Evolutionary conservation across 306 rosid genomes (phyloP).

Genomic region (Albizia julibrissin): DNA sequence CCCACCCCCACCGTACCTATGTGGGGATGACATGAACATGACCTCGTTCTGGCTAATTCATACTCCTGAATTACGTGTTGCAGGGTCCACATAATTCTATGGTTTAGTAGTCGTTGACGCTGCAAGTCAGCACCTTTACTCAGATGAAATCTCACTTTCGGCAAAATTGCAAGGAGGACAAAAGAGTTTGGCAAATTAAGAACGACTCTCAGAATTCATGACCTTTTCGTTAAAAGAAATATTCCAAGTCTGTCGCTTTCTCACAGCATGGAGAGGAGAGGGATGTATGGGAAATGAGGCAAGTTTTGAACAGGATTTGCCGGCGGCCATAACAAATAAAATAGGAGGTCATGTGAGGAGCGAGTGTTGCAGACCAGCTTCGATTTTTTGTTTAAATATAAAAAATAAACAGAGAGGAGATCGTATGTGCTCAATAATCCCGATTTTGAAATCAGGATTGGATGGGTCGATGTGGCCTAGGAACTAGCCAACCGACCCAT

Average conservation of each 20-base stretch:
- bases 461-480: too few relatives aligned
- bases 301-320: too few relatives aligned
- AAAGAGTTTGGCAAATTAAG: background rate
- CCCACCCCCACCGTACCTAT: background rate
- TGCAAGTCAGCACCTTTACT: constrained; percentile 6
- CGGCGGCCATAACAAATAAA: too few relatives aligned
- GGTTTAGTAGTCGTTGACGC: background rate
- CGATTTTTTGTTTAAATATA: too few relatives aligned
- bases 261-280: background rate
- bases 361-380: too few relatives aligned
- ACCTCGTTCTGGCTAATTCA: background rate
- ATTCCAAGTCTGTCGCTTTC: background rate
- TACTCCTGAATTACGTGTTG: background rate
- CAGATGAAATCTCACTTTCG: background rate
- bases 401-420: too few relatives aligned
- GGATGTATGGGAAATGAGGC: too few relatives aligned
- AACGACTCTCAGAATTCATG: background rate
- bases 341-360: too few relatives aligned
- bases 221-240: background rate
- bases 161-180: background rate
- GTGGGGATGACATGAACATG: constrained; percentile 19
- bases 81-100: background rate
- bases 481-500: too few relatives aligned
- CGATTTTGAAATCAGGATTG: too few relatives aligned
- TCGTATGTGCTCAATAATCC: too few relatives aligned